These are phyloP conservation scores for Curvularia sp. DNA, from an alignment of 2,329 filamentous ascomycete species.

Conservation along the genomic window DNA sequence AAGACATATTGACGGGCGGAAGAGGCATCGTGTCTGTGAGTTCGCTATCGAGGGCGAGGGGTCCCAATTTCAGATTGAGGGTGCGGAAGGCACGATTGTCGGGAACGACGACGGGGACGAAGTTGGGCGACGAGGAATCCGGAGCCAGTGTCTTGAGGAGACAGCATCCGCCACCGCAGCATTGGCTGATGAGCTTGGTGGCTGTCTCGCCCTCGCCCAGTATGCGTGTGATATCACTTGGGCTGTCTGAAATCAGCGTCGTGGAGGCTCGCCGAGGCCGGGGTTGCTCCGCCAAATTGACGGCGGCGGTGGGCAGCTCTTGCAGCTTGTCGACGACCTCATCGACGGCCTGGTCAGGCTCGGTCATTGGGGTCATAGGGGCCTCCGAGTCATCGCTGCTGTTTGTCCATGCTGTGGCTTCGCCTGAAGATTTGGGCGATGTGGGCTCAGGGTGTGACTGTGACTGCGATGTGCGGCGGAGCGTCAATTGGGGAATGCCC, in stretches of 20 bases:
- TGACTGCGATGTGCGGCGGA: slow-evolving; percentile 13
- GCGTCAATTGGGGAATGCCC: slow-evolving; percentile 42
- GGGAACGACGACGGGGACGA: slow-evolving; percentile 63
- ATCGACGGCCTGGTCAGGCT: slow-evolving; percentile 51
- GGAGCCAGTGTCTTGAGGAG: slow-evolving; percentile 63
- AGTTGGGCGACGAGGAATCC: slow-evolving; percentile 53
- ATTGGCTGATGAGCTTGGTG: slow-evolving; percentile 67
- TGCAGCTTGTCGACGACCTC: slow-evolving; percentile 53
- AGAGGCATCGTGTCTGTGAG: slow-evolving; percentile 75
- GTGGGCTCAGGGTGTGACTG: slow-evolving; percentile 40
- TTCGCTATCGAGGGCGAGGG: slow-evolving; percentile 72
- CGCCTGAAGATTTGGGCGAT: slow-evolving; percentile 52
- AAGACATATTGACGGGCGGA: slow-evolving; percentile 76
- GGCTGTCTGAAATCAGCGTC: slow-evolving; percentile 66
- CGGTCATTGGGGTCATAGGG: slow-evolving; percentile 54
- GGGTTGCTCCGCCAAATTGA: slow-evolving; percentile 47
- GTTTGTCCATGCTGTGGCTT: slow-evolving; percentile 51
- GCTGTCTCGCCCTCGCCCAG: slow-evolving; percentile 63
- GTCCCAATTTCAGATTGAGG: slow-evolving; percentile 76
- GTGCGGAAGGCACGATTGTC: slow-evolving; percentile 86
- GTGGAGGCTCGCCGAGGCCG: slow-evolving; percentile 70
- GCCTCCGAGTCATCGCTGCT: slow-evolving; percentile 53
- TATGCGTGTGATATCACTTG: slow-evolving; percentile 64
- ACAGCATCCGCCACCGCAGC: slow-evolving; percentile 71
- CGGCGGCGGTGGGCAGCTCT: slow-evolving; percentile 45